Conservation (phyloP, 2,329 filamentous ascomycete species). For the Diaporthe vaccinii region DNA sequence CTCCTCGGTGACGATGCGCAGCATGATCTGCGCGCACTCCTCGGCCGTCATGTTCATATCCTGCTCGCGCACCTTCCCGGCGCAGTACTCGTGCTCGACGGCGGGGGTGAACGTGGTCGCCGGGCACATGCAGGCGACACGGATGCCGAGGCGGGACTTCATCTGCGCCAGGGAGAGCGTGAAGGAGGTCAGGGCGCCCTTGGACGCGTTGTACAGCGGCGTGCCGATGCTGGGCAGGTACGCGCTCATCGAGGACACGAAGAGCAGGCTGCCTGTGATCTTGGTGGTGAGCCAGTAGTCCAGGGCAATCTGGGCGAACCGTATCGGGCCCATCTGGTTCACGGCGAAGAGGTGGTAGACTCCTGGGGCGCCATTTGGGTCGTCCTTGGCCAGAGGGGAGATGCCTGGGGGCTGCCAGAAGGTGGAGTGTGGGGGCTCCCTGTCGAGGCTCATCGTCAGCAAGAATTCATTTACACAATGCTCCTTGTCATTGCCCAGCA, state of each 20-base stretch:
- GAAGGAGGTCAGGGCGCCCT: constrained; percentile 43
- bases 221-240: constrained; percentile 35
- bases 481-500: too few relatives aligned
- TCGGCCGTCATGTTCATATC: constrained; percentile 40
- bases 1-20: constrained; percentile 36
- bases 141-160: constrained; percentile 34
- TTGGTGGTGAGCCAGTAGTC: constrained; percentile 42
- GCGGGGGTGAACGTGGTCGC: constrained; percentile 38
- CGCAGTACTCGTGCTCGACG: constrained; percentile 36
- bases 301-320: constrained; percentile 46
- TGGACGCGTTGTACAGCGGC: constrained; percentile 43
- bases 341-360: constrained; percentile 44
- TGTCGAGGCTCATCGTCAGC: neutral
- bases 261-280: constrained; percentile 34
- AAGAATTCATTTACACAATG: too few relatives aligned
- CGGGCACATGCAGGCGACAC: constrained; percentile 39
- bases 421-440: constrained; percentile 44
- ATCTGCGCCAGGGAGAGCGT: constrained; percentile 39
- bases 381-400: constrained; percentile 41
- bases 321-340: constrained; percentile 45
- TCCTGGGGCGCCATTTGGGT: constrained; percentile 40
- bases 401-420: constrained; percentile 46
- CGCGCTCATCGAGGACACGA: constrained; percentile 25
- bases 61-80: constrained; percentile 33
- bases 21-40: constrained; percentile 39